Conservation (phyloP, 192 early-diverging fungal species). For the Rhizoclosmatium globosum region DNA sequence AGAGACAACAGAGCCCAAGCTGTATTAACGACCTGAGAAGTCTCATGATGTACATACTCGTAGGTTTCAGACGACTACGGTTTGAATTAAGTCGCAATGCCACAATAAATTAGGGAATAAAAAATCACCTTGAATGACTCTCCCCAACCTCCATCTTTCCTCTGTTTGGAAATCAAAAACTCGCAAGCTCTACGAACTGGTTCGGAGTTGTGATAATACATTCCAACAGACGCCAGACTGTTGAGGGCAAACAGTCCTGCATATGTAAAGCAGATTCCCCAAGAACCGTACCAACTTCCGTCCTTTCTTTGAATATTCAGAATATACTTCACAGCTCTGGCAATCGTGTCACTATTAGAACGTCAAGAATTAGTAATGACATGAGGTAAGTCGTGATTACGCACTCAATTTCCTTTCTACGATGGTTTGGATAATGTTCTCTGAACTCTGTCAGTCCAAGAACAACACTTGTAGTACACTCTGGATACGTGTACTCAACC, state of each 20-base stretch:
- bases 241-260: slow-evolving; percentile 93
- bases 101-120: slow-evolving; percentile 11
- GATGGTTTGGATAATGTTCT: slow-evolving; percentile 82
- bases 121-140: slow-evolving; percentile 83
- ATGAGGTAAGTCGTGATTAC: slow-evolving; percentile 21
- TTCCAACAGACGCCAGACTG: slow-evolving; percentile 81
- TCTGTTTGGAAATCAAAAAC: slow-evolving; percentile 90
- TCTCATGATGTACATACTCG: slow-evolving; percentile 68
- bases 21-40: slow-evolving; percentile 93
- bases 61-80: slow-evolving; percentile 73
- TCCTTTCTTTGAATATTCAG: slow-evolving; percentile 74
- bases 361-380: background rate
- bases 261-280: slow-evolving; percentile 99
- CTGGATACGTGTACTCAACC: slow-evolving; percentile 85
- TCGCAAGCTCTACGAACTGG: slow-evolving; percentile 78
- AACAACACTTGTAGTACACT: slow-evolving; percentile 95
- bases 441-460: slow-evolving; percentile 83
- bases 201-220: slow-evolving; percentile 79
- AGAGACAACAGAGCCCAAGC: slow-evolving; percentile 88
- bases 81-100: slow-evolving; percentile 18
- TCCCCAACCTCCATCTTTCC: slow-evolving; percentile 96
- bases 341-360: slow-evolving; percentile 36
- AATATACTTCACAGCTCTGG: slow-evolving; percentile 81
- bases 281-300: slow-evolving; percentile 94
- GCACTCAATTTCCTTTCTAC: slow-evolving; percentile 78